Base-by-base conservation (phyloP, 352 stramenopile species). In the Bremia lactucae region DNA sequence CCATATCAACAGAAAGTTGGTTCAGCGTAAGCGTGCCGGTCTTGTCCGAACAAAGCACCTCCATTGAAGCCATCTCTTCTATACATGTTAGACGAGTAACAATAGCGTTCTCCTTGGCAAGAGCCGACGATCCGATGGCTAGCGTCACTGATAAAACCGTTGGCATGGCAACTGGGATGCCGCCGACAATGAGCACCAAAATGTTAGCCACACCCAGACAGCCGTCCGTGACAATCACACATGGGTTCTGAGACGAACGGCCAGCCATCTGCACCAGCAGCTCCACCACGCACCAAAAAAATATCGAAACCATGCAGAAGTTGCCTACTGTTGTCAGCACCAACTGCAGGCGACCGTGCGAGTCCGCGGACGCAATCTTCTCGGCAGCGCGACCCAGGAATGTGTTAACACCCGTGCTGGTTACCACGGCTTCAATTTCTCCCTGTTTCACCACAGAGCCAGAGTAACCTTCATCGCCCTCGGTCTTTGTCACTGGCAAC, bases 1-100 rank as follows among this genome's bases (percentile, higher is more conserved):
- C 84, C 54, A 84, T 44, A 48, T 95, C 79, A 35, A 98, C 86
- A 19, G 90, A 96, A 64, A 98, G 95, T 45, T 94, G 73, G 66
- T 98, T 98, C 56, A 97, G 72, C 15, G 91, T 97, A 3, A 96
- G 70, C 22, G 89, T 97, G 35, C 85, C 87, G 18, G 89, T 97
- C 74, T 96, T 97, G 66, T 98, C 93, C 28, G 83, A 95, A 70
- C 90, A 97, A 34, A 97, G 64, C 46, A 97, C 76, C 52, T 84
- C 72, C 85, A 97, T 97, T 31, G 59, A 72, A 14, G 86, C 88
- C 52, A 97, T 80, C 48, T 96, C 81, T 46, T 97, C 82, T 64
- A 97, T 96, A 22, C 86, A 92, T 36, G 79, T 88, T 24, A 97
- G 54, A 51, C 86, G 73, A 18, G 85, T 89, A 28, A 97, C 87